phyloP scores from a whole-genome alignment of 495 filamentous ascomycete genomes.

The Talaromyces proteolyticus region DNA sequence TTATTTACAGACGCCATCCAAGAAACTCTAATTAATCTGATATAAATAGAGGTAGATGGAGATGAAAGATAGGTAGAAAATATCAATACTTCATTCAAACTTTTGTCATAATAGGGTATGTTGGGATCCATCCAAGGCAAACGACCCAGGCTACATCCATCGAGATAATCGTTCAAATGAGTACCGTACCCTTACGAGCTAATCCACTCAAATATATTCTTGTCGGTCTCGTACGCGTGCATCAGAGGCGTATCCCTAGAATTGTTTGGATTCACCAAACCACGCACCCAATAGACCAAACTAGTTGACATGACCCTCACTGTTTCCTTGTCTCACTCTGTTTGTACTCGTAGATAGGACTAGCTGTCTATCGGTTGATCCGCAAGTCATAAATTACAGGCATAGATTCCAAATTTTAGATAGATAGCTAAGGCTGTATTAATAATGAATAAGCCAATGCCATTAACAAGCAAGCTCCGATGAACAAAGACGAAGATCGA shows the following conservation, averaged over 20 bases:
- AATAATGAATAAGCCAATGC: no score
- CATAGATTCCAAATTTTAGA: no score
- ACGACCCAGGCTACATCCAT: neutral
- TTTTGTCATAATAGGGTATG: no score
- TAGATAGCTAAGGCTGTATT: no score
- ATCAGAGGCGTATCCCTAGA: constrained; percentile 6
- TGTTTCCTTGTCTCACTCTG: no score
- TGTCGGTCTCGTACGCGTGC: constrained; percentile 7
- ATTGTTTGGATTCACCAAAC: constrained; percentile 6
- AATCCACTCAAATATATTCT: constrained; percentile 8
- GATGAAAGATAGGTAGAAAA: neutral
- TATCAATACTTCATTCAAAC: no score
- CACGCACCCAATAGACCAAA: constrained; percentile 6
- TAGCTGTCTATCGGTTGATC: no score
- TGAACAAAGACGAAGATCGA: neutral
- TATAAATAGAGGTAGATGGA: neutral
- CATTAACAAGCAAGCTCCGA: no score
- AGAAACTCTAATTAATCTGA: neutral
- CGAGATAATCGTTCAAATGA: constrained; percentile 6
- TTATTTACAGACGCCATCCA: no score
- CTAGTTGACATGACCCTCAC: no score
- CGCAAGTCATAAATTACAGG: no score
- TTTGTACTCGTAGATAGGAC: no score
- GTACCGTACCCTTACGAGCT: constrained; percentile 5
- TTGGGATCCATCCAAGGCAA: constrained; percentile 5